Evolutionary conservation across 2,329 filamentous ascomycete genomes (phyloP), one percentile per base, ranked within the genome.

Genomic region (Ambrosiella beaveri): DNA sequence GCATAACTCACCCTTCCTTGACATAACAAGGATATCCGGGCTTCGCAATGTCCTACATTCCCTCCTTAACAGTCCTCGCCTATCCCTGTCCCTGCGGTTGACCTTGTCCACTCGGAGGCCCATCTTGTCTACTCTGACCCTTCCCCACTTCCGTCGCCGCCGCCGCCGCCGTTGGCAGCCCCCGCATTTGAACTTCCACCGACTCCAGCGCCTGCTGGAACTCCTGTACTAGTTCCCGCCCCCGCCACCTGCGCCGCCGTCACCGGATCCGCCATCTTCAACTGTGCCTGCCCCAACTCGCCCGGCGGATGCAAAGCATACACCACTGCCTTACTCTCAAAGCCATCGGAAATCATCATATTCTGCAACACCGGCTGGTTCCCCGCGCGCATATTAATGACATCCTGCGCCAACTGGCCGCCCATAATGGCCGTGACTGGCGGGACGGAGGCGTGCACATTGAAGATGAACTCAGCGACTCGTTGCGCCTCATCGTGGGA

Each of bases 311-410:
- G 88, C 47, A 97, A 74, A 1, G 88, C 78, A 67, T 93, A 95
- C 63, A 93, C 82, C 1, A 82, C 82, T 0, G 85, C 87, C 63
- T 86, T 80, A 70, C 87, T 86, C 51, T 77, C 79, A 64, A 88
- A 86, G 12, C 90, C 90, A 68, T 97, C 89, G 65, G 97, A 95
- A 17, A 97, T 74, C 54, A 95, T 79, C 68, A 95, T 81, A 69
- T 98, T 98, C 72, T 98, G 93, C 47, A 98, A 85, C 0, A 93
- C 93, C 69, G 96, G 93, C 71, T 97, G 89, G 45, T 86, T 82
- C 67, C 86, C 82, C 54, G 90, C 88, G 5, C 97, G 78, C 38
- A 96, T 90, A 65, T 97, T 97, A 71, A 98, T 97, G 56, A 95
- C 89, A 67, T 98, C 93, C 71, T 98, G 93, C 0, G 91, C 88